A percentile compares a stretch with the other conserved stretches of the same genome.
These are phyloP conservation scores for Extremus antarcticus DNA, from an alignment of 495 filamentous ascomycete genomes.

Conservation along the genomic window DNA sequence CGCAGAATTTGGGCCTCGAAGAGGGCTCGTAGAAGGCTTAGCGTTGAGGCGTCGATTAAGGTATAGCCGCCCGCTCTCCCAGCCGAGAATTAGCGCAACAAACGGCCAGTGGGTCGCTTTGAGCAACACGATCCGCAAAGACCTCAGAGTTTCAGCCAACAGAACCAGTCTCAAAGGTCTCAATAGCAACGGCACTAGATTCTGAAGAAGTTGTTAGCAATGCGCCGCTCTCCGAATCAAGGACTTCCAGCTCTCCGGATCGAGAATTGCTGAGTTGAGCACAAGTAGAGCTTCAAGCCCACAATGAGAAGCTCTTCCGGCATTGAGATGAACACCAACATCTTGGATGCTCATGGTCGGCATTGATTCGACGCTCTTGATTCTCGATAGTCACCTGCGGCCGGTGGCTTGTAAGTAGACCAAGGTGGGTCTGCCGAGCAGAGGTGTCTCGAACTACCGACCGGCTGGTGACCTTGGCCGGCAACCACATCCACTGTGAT, in stretches of 20 bases:
- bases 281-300: no score
- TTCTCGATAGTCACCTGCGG: no score
- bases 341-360: no score
- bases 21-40: slow-evolving; percentile 6
- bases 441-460: no score
- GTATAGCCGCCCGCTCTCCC: slow-evolving; percentile 35
- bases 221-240: neutral
- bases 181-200: slow-evolving; percentile 75
- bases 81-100: slow-evolving; percentile 50
- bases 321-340: no score
- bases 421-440: no score
- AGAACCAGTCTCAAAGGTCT: slow-evolving; percentile 72
- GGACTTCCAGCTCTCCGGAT: neutral
- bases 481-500: no score
- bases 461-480: no score
- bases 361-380: no score
- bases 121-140: slow-evolving; percentile 64
- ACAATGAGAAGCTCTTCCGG: no score
- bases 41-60: slow-evolving; percentile 10
- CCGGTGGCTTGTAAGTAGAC: no score
- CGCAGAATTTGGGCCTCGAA: slow-evolving; percentile 20
- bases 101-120: slow-evolving; percentile 59
- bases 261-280: no score
- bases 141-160: slow-evolving; percentile 58
- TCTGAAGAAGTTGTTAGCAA: slow-evolving; percentile 35